Evolutionary conservation across 1,139 yeast genomes (phyloP), one percentile per base, ranked within the genome.

Genomic region (Geotrichum bryndzae): DNA sequence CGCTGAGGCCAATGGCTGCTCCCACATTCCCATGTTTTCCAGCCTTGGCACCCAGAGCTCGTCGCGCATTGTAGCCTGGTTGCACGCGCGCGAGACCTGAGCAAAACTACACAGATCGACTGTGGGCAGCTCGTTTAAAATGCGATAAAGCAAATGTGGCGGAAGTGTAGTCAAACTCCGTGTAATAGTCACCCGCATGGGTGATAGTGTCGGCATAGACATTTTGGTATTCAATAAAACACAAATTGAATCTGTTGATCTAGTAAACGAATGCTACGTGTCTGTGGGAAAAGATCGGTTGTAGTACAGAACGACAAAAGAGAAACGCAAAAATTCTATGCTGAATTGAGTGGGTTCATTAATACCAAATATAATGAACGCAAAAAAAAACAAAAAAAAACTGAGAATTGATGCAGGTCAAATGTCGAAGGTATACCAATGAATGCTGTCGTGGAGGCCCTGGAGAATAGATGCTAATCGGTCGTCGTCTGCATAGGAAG

Each of bases 31-130:
- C 74, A 87, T 77, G 33, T 69, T 72, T 64, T 72, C 74, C 59
- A 88, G 74, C 69, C 81, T 78, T 4, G 76, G 68, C 4, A 80
- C 70, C 92, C 92, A 88, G 29, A 84, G 70, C 18, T 71, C 69
- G 6, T 70, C 73, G 60, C 73, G 68, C 68, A 70, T 67, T 5
- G 72, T 72, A 15, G 75, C 72, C 50, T 73, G 69, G 54, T 77
- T 70, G 56, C 77, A 75, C 18, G 68, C 65, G 54, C 76, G 71
- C 64, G 77, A 76, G 7, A 80, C 76, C 52, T 65, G 66, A 11
- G 75, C 71, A 41, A 71, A 65, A 11, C 63, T 59, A 25, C 68
- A 65, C 51, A 70, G 65, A 54, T 73, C 76, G 1, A 65, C 61
- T 8, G 72, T 68, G 15, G 72, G 61, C 54, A 74, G 63, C n/a